Conservation (phyloP, 495 filamentous ascomycete species). For the Pyrenopolyporus hunteri region DNA sequence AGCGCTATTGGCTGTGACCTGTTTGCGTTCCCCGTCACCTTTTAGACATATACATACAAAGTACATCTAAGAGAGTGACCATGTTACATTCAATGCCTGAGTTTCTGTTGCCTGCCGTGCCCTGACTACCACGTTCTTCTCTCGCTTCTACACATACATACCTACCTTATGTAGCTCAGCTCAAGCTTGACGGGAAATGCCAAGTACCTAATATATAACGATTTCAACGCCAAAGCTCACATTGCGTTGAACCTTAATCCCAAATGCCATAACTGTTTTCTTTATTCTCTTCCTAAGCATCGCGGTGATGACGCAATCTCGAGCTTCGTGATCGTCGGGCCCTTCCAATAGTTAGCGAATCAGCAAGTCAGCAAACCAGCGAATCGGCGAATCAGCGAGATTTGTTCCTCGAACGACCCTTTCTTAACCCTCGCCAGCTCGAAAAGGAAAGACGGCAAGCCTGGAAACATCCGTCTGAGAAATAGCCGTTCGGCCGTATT, state of each 20-base stretch:
- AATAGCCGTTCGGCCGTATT: slow-evolving; percentile 22
- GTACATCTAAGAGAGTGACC: too few species aligned
- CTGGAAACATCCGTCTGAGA: neutral
- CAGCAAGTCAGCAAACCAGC: too few species aligned
- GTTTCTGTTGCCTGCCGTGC: too few species aligned
- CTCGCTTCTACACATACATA: too few species aligned
- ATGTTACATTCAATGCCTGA: too few species aligned
- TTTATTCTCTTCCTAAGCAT: neutral
- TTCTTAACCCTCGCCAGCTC: neutral
- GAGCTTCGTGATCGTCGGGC: slow-evolving; percentile 15
- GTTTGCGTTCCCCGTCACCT: too few species aligned
- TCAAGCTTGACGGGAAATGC: too few species aligned
- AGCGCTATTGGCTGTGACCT: neutral
- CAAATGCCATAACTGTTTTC: neutral
- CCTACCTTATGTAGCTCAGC: too few species aligned
- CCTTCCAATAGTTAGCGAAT: neutral
- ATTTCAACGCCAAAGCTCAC: too few species aligned
- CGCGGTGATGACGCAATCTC: slow-evolving; percentile 33
- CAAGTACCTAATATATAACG: too few species aligned
- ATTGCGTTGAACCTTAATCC: neutral
- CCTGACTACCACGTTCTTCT: too few species aligned
- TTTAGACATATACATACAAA: too few species aligned
- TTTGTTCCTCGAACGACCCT: neutral
- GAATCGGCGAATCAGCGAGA: slow-evolving; percentile 17
- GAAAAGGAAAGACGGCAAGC: neutral